These are phyloP conservation scores for Melocanna baccifera DNA, from an alignment of 176 grass and related monocot genomes.

Conservation along the genomic window DNA sequence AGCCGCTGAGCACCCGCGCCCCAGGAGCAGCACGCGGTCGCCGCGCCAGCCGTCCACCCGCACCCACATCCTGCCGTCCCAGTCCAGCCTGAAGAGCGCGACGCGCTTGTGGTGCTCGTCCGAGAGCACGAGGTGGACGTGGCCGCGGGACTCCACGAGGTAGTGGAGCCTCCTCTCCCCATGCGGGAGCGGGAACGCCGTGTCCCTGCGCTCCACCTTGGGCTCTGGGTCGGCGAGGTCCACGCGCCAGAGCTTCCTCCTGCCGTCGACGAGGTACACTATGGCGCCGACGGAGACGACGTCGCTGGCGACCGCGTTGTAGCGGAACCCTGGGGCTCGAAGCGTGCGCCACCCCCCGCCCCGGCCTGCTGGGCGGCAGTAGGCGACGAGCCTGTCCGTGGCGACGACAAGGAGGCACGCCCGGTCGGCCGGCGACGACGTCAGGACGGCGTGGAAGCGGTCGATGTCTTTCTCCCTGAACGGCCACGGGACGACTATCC, in stretches of 20 bases:
- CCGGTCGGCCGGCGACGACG: constrained; percentile 14
- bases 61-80: constrained; percentile 25
- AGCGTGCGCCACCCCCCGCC: constrained; percentile 30
- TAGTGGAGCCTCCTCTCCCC: constrained; percentile 13
- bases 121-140: constrained; percentile 45
- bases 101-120: constrained; percentile 31
- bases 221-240: constrained; percentile 32
- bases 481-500: constrained; percentile 19
- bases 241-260: constrained; percentile 41
- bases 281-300: constrained; percentile 13
- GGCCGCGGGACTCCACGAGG: constrained; percentile 35
- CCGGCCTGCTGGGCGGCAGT: constrained; percentile 23
- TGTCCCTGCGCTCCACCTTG: constrained; percentile 35
- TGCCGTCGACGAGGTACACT: constrained; percentile 37
- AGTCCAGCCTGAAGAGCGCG: constrained; percentile 33
- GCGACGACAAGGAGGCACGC: constrained; percentile 40
- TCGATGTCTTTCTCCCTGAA: neutral
- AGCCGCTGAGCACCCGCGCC: constrained; percentile 41
- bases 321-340: constrained; percentile 36
- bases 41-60: neutral
- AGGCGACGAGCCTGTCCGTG: constrained; percentile 37
- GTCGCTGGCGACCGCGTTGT: constrained; percentile 39
- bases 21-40: constrained; percentile 38
- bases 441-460: constrained; percentile 35
- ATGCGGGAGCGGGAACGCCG: constrained; percentile 19